Conservation (phyloP, 495 filamentous ascomycete genomes). For the Tuber umbilicatum region DNA sequence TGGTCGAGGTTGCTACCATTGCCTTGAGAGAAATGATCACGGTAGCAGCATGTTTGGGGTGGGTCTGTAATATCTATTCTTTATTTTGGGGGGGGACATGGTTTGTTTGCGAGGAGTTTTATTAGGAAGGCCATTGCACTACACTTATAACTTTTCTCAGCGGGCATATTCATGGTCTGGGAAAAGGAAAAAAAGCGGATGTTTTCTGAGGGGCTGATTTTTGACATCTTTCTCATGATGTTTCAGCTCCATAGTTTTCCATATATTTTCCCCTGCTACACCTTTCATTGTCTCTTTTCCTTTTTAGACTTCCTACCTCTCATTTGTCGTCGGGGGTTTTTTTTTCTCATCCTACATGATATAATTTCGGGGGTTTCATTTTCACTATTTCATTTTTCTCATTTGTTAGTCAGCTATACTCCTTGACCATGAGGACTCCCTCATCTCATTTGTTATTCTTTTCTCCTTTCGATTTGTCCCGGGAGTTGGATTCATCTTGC, state of each 20-base stretch:
- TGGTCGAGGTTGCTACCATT: not conserved
- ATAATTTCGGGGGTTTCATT: not conserved
- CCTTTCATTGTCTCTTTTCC: not conserved
- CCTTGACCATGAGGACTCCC: not conserved
- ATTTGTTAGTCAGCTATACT: not conserved
- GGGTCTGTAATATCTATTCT: not conserved
- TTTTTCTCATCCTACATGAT: not conserved
- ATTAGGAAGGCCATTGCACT: not conserved
- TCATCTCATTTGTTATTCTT: conserved; percentile 26
- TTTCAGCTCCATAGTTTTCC: not conserved
- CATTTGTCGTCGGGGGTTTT: not conserved
- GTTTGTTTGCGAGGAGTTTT: conserved; percentile 1
- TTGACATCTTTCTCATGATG: not conserved
- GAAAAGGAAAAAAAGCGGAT: not conserved
- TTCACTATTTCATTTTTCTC: conserved; percentile 2
- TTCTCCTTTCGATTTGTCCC: conserved; percentile 3
- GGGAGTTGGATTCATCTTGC: conserved; percentile 1
- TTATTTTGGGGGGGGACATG: not conserved
- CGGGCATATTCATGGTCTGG: not conserved
- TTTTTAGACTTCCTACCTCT: conserved; percentile 1
- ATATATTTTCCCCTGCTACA: conserved; percentile 3
- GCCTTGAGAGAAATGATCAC: not conserved
- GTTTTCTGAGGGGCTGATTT: not conserved
- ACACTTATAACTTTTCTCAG: not conserved
- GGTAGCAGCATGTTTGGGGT: not conserved